Base-by-base conservation (phyloP, 257 asterid genomes). In the Solanum virginianum region DNA sequence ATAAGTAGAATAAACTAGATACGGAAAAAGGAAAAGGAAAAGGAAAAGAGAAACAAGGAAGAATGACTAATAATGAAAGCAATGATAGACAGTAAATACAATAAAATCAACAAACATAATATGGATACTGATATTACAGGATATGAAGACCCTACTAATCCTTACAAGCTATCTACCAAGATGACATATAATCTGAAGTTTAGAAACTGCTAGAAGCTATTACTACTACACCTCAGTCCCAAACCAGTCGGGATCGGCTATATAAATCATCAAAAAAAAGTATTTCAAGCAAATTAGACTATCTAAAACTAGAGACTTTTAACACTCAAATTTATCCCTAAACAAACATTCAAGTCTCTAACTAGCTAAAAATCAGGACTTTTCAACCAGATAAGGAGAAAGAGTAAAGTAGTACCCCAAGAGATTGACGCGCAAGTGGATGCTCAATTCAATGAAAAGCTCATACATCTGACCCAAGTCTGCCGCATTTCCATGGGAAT, bases 381-480 rank as follows among this genome's bases (percentile, higher is more conserved):
- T 74, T 47, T n/a, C 49, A 60, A 15, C 13, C 17, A 47, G 36
- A 51, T 6, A 53, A 16, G 56, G 81, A 84, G 53, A 83, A 66
- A 75, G 17, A 77, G 70, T 63, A 4, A 84, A 82, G 62, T 16
- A 79, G 80, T 92, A 96, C 99, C 99, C 98, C 88, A 97, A 89
- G 87, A 95, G 95, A 92, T 95, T 97, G 87, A 94, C 98, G 41
- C 98, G 96, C 88, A 95, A 81, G 90, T 97, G 99, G 47, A 94
- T 95, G 83, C 98, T 92, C 79, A 97, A 95, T 91, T 97, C 97
- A 86, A 95, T 91, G 82, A 94, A 95, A 43, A 97, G 97, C 93
- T 94, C 98, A 72, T 93, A 94, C 98, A 97, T 94, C 94, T 97
- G 99, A 20, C 99, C 99, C 72, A 97, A 92, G 91, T 97, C 99